Evolutionary conservation across 345 rosid genomes (phyloP), one percentile per base, ranked within the genome.

Genomic region (Eucalyptus albens): DNA sequence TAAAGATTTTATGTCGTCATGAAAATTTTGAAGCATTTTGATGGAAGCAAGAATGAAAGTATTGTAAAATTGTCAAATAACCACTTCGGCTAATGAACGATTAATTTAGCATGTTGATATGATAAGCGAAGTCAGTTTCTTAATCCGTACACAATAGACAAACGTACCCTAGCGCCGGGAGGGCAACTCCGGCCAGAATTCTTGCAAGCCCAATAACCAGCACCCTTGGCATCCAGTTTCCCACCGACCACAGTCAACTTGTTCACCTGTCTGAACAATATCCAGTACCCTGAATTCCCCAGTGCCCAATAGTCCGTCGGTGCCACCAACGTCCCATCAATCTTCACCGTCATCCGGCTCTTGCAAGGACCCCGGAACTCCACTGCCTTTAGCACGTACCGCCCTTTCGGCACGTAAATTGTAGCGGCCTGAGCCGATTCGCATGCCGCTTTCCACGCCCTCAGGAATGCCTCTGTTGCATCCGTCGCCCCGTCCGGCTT

Each of bases 141-240:
- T 56, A 31, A 14, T 21, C 3, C 59, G 27, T 29, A 33, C 50
- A 47, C 26, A 87, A 82, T 31, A 47, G 51, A 81, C 21, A 26
- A 85, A 87, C 94, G 21, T 92, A 95, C 98, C 92, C 95, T 91
- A n/a, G 96, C 96, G 17, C 98, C 97, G 50, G 26, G 26, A 8
- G 98, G 96, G 88, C 98, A 96, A 44, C 88, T 93, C 86, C 91
- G 88, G 37, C 94, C 94, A 16, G 95, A 92, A 14, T 65, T 92
- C 89, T 94, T 90, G 90, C 98, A 96, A 87, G 95, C 93, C 98
- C 98, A 96, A 26, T 91, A 92, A 62, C 89, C 91, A 65, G 94
- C 88, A 33, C 96, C 98, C 40, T 91, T 92, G 14, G 93, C 97
- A 86, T 96, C 97, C 55, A 95, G 92, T 15, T 86, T 91, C 24